phyloP scores from a whole-genome alignment of 768 basidiomycete species.

The Russula vinacea region DNA sequence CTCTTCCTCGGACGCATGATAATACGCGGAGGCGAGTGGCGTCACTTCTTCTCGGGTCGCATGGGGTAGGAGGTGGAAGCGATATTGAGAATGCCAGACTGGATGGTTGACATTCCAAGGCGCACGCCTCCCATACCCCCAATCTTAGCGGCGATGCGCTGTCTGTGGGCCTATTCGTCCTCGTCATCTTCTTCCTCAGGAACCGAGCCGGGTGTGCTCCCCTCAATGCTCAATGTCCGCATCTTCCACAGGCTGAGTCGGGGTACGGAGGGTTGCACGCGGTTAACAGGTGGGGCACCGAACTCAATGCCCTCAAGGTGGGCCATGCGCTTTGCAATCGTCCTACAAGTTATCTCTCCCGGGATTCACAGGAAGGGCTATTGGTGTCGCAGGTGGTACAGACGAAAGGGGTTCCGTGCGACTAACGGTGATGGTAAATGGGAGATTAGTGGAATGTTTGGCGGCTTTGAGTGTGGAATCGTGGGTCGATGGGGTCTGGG shows the following conservation, averaged over 20 bases:
- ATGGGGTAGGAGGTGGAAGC: slow-evolving; percentile 15
- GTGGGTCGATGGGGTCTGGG: slow-evolving; percentile 69
- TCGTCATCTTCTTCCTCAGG: slow-evolving; percentile 39
- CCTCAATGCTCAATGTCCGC: slow-evolving; percentile 29
- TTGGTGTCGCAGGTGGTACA: slow-evolving; percentile 9
- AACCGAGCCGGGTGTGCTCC: slow-evolving; percentile 28
- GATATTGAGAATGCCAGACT: background rate
- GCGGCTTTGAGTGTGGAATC: slow-evolving; percentile 50
- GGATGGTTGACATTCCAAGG: slow-evolving; percentile 50
- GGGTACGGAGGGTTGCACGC: slow-evolving; percentile 38
- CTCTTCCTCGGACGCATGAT: no score
- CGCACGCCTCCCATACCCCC: slow-evolving; percentile 57
- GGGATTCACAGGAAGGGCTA: slow-evolving; percentile 36
- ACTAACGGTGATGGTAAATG: background rate
- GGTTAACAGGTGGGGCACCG: slow-evolving; percentile 55
- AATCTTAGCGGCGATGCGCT: slow-evolving; percentile 52
- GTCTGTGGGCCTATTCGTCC: slow-evolving; percentile 55
- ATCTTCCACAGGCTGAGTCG: slow-evolving; percentile 32
- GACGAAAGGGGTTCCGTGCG: slow-evolving; percentile 13
- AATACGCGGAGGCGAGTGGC: slow-evolving; percentile 36
- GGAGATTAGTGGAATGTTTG: slow-evolving; percentile 9
- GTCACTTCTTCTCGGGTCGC: slow-evolving; percentile 29
- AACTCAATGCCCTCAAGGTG: slow-evolving; percentile 83
- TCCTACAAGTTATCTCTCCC: slow-evolving; percentile 47
- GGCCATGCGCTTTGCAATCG: slow-evolving; percentile 94